Conservation (phyloP, 805 yeast genomes). For the Komagataella populi region DNA sequence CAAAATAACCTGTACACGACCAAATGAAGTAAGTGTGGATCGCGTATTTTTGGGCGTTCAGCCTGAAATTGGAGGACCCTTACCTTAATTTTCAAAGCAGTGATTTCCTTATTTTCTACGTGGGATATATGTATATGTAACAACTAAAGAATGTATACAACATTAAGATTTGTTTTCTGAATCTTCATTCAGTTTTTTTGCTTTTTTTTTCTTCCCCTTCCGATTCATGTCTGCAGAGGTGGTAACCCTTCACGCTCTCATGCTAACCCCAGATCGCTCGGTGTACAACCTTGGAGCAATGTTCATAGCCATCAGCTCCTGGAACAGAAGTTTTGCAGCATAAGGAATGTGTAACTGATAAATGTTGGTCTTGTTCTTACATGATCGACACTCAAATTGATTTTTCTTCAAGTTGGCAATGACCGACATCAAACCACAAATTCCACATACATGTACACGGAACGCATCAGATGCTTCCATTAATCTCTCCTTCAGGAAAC, state of each 20-base stretch:
- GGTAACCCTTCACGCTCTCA: not conserved
- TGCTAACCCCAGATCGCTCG: slow-evolving; percentile 31
- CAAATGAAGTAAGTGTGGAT: not conserved
- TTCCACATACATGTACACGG: slow-evolving; percentile 95
- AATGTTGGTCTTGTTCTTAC: slow-evolving; percentile 96
- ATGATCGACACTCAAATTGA: slow-evolving; percentile 96
- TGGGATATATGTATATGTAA: not conserved
- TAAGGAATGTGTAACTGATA: slow-evolving; percentile 97
- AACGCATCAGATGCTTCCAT: slow-evolving; percentile 99
- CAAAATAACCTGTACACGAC: not conserved
- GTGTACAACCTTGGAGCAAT: slow-evolving; percentile 94
- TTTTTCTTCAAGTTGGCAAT: slow-evolving; percentile 95
- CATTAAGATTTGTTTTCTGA: not conserved
- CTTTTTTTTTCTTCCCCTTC: not conserved
- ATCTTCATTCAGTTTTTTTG: not conserved
- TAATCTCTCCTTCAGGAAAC: slow-evolving; percentile 91
- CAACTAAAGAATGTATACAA: not conserved
- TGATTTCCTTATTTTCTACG: not conserved
- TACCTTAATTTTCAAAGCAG: not conserved
- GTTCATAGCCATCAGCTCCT: slow-evolving; percentile 99
- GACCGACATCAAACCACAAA: slow-evolving; percentile 96
- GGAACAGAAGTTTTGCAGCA: slow-evolving; percentile 96
- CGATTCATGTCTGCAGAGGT: too few species aligned
- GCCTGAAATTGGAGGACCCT: not conserved
- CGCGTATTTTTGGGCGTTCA: not conserved